Evolutionary conservation across 2,329 filamentous ascomycete species (phyloP).

Genomic region (Thielaviopsis ethacetica): DNA sequence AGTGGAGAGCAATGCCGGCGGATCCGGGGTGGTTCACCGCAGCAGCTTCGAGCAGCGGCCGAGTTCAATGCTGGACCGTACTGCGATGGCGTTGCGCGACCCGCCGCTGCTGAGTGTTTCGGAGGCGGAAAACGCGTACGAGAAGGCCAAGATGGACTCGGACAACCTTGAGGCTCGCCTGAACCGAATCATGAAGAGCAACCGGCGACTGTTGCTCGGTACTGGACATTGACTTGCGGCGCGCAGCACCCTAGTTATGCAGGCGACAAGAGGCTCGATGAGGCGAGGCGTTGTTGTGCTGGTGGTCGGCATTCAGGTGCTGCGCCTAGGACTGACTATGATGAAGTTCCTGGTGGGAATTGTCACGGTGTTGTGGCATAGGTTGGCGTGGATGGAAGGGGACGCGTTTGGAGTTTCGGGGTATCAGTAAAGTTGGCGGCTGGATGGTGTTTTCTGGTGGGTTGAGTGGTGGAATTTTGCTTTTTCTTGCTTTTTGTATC

Average conservation of each 20-base stretch:
- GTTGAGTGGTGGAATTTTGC: neutral
- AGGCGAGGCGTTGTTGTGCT: constrained; percentile 11
- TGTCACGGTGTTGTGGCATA: constrained; percentile 10
- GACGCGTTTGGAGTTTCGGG: neutral
- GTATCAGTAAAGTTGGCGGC: neutral
- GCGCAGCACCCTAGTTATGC: constrained; percentile 11
- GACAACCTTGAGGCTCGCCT: constrained; percentile 46
- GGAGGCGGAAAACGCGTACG: constrained; percentile 42
- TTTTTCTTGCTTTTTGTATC: neutral
- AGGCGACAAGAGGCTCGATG: constrained; percentile 10
- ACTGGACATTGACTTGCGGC: constrained; percentile 11
- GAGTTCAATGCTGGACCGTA: constrained; percentile 8
- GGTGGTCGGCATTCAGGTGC: constrained; percentile 13
- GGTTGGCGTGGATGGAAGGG: constrained; percentile 3
- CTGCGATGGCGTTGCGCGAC: constrained; percentile 19
- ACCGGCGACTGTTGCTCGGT: constrained; percentile 35
- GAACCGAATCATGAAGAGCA: constrained; percentile 42
- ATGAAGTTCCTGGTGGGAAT: constrained; percentile 13
- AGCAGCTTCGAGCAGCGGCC: neutral
- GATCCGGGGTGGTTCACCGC: neutral
- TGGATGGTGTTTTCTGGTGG: neutral
- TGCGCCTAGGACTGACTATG: constrained; percentile 12
- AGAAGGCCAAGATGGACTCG: constrained; percentile 38
- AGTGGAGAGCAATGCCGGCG: neutral
- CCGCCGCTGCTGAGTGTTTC: constrained; percentile 42